These are phyloP conservation scores for Juglanconis oblonga DNA, from an alignment of 2,329 filamentous ascomycete genomes.

Conservation along the genomic window DNA sequence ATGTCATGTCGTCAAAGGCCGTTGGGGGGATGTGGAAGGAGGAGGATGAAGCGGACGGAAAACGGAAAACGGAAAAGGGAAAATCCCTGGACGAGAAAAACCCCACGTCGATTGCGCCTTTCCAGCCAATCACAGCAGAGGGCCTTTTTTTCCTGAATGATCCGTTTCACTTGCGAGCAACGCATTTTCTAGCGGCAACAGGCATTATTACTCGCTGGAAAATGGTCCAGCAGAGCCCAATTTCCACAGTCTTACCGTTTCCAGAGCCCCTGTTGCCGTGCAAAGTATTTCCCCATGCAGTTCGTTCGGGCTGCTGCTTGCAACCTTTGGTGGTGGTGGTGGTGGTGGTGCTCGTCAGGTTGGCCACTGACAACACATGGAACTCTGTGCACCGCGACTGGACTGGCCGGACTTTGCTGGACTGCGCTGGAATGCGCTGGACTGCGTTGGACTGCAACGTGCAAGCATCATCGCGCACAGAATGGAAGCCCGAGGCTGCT, in stretches of 20 bases:
- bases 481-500: constrained; percentile 37
- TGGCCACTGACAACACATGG: background rate
- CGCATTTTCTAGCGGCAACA: constrained; percentile 14
- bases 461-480: constrained; percentile 43
- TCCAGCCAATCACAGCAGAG: constrained; percentile 32
- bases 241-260: constrained; percentile 9
- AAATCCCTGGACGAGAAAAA: background rate
- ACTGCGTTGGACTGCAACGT: background rate
- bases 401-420: background rate
- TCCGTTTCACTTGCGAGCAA: constrained; percentile 3
- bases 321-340: background rate
- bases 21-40: background rate
- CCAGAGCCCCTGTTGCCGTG: background rate
- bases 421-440: background rate
- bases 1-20: constrained; percentile 7
- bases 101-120: constrained; percentile 25
- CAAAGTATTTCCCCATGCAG: constrained; percentile 5
- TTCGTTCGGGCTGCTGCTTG: background rate
- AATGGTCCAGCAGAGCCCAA: background rate
- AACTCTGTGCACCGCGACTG: background rate
- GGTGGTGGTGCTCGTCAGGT: background rate
- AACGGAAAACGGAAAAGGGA: background rate
- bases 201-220: constrained; percentile 18
- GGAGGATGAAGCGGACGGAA: background rate
- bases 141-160: constrained; percentile 21